Evolutionary conservation across 75 land plant genomes (phyloP).

Genomic region (Adiantum capillusveneris): DNA sequence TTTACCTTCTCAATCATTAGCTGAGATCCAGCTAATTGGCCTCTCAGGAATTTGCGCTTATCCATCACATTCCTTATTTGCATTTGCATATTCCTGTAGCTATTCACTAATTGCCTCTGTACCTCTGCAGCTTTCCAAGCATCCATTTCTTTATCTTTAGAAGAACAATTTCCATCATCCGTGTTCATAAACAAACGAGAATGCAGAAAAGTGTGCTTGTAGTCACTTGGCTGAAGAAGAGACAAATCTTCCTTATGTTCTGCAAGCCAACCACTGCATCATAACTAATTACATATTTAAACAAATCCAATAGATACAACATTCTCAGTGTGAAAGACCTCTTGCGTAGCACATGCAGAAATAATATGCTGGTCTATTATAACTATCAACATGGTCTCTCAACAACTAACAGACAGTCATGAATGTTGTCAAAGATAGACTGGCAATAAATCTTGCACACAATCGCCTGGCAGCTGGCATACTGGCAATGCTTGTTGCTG

Average conservation of each 20-base stretch:
- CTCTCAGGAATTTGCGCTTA: not conserved
- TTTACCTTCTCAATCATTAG: slow-evolving; percentile 3
- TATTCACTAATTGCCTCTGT: not conserved
- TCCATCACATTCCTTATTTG: not conserved
- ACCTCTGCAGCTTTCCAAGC: slow-evolving; percentile 6
- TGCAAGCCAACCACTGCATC: slow-evolving; percentile 6
- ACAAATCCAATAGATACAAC: no score
- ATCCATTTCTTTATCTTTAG: not conserved
- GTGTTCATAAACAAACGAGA: not conserved
- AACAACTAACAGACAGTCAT: no score
- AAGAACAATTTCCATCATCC: not conserved
- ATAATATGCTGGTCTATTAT: no score
- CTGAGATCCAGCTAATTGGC: slow-evolving; percentile 1
- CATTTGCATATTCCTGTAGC: not conserved
- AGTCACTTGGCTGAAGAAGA: slow-evolving; percentile 2
- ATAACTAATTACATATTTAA: slow-evolving; percentile 7
- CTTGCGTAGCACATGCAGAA: no score
- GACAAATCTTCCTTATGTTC: not conserved
- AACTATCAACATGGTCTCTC: no score
- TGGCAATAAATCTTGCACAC: no score
- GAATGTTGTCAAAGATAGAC: no score
- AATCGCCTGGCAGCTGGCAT: no score
- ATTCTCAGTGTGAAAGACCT: no score
- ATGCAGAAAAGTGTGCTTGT: slow-evolving; percentile 6
- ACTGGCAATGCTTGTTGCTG: no score